A percentile compares a stretch with the other conserved stretches of the same genome.
phyloP scores from a whole-genome alignment of 1,284 basidiomycete species.

The Puccinia polysora region DNA sequence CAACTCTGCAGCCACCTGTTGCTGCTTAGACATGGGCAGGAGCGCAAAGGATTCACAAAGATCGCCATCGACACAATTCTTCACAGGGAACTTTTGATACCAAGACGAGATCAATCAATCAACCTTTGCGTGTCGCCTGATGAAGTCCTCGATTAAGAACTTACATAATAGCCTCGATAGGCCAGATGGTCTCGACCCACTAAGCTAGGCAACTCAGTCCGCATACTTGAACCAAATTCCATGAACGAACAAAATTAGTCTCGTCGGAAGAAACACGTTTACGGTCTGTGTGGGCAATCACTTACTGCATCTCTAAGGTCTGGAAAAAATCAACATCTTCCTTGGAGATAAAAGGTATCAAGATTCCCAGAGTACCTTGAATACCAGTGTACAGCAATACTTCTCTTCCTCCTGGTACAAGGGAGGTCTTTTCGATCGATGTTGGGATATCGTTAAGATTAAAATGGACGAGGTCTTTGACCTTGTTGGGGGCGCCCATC shows the following conservation, averaged over 20 bases:
- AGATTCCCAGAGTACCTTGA: slow-evolving; percentile 85
- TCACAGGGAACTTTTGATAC: slow-evolving; percentile 77
- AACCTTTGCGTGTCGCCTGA: no score
- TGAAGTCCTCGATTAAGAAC: background rate
- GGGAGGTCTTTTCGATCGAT: slow-evolving; percentile 75
- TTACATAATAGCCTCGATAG: slow-evolving; percentile 49
- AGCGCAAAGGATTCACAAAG: slow-evolving; percentile 76
- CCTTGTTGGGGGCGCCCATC: slow-evolving; percentile 95
- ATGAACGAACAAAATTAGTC: no score
- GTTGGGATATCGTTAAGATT: slow-evolving; percentile 92
- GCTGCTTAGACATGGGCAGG: slow-evolving; percentile 70
- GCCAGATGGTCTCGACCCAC: slow-evolving; percentile 52
- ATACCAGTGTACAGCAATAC: slow-evolving; percentile 89
- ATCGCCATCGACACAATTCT: slow-evolving; percentile 86
- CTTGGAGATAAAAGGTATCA: slow-evolving; percentile 91
- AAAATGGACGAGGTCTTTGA: slow-evolving; percentile 79
- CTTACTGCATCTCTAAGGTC: slow-evolving; percentile 73
- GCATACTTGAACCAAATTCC: no score
- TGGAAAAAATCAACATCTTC: slow-evolving; percentile 97
- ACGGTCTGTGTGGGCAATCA: no score
- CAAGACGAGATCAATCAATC: background rate
- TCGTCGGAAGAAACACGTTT: no score
- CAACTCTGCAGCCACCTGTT: slow-evolving; percentile 71
- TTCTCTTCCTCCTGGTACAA: slow-evolving; percentile 91
- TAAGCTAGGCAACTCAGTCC: slow-evolving; percentile 43